phyloP scores from a whole-genome alignment of 768 basidiomycete genomes.

The Kwoniella heveanensis region DNA sequence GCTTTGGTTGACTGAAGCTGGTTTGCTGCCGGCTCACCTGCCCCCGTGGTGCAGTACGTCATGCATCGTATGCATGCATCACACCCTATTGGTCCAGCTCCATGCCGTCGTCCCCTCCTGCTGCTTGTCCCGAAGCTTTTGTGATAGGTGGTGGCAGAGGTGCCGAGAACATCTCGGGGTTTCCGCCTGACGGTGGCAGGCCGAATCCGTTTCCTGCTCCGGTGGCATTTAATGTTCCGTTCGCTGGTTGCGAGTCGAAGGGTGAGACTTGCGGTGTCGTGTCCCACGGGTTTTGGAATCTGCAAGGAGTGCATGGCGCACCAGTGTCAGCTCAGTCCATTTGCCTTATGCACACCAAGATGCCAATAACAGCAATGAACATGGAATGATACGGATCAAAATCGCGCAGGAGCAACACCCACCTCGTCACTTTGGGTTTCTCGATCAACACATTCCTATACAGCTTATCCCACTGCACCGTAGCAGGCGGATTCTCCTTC shows the following conservation, averaged over 20 bases:
- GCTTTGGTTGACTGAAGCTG: no score
- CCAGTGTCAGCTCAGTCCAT: no score
- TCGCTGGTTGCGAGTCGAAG: conserved; percentile 16
- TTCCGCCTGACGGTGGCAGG: conserved; percentile 19
- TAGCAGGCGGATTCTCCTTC: conserved; percentile 69
- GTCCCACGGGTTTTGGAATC: conserved; percentile 50
- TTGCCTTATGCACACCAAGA: no score
- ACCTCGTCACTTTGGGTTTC: conserved; percentile 89
- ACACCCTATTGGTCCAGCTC: conserved; percentile 7
- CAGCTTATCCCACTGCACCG: conserved; percentile 74
- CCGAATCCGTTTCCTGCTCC: conserved; percentile 6
- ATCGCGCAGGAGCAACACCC: background rate
- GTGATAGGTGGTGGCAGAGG: conserved; percentile 21
- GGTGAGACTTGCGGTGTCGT: conserved; percentile 26
- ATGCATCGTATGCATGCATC: no score
- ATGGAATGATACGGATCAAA: no score
- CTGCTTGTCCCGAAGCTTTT: conserved; percentile 8
- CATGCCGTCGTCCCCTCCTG: conserved; percentile 8
- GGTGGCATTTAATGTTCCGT: conserved; percentile 1
- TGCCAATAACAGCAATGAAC: no score
- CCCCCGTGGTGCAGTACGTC: no score
- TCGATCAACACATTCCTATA: conserved; percentile 79
- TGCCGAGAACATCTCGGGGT: conserved; percentile 20
- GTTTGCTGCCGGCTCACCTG: no score
- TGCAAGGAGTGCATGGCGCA: conserved; percentile 16